These are phyloP conservation scores for Suhomyces sp. DNA, from an alignment of 805 yeast genomes.

Conservation along the genomic window DNA sequence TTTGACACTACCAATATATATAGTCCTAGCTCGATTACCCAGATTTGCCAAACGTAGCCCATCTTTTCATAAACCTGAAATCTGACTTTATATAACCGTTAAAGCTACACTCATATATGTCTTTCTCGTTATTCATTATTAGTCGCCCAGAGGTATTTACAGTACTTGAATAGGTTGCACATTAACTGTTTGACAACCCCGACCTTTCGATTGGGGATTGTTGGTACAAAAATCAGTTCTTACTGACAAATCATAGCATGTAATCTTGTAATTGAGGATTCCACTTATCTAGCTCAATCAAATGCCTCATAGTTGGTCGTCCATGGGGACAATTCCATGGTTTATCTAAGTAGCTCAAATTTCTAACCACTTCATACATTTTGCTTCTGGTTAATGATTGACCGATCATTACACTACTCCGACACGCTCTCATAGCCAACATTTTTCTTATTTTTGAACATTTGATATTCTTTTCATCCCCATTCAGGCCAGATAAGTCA, in stretches of 20 bases:
- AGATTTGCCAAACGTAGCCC: neutral
- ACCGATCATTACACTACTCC: slow-evolving; percentile 94
- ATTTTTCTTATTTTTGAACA: slow-evolving; percentile 79
- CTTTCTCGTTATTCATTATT: neutral
- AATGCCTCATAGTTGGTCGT: slow-evolving; percentile 92
- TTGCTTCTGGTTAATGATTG: slow-evolving; percentile 52
- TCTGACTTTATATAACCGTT: neutral
- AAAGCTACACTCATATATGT: neutral
- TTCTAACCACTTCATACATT: slow-evolving; percentile 67
- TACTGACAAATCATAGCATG: slow-evolving; percentile 2
- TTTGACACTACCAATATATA: neutral
- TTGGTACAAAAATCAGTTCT: neutral
- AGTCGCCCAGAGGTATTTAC: neutral
- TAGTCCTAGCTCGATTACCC: neutral
- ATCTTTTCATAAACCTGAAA: neutral
- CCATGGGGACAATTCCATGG: slow-evolving; percentile 99
- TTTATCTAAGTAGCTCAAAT: slow-evolving; percentile 70
- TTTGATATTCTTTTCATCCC: slow-evolving; percentile 32
- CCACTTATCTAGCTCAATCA: slow-evolving; percentile 51
- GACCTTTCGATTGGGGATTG: neutral
- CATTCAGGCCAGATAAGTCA: slow-evolving; percentile 55
- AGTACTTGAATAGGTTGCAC: neutral
- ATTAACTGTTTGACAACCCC: neutral
- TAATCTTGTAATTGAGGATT: slow-evolving; percentile 8
- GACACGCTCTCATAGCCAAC: slow-evolving; percentile 94